Evolutionary conservation across 2,329 filamentous ascomycete species (phyloP).

Genomic region (Dactylellina leptospora): DNA sequence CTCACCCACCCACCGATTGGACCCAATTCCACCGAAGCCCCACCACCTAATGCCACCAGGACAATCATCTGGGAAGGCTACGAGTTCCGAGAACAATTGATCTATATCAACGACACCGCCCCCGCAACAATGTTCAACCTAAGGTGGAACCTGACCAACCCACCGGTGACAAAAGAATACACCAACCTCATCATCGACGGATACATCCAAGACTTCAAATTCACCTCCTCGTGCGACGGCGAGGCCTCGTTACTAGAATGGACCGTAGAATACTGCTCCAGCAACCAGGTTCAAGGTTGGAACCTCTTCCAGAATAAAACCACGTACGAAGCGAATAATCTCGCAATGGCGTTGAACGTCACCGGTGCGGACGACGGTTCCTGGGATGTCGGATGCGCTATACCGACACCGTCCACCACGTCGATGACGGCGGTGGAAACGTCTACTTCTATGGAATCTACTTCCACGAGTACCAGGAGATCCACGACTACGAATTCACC

Average conservation of each 20-base stretch:
- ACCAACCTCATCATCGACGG: constrained; percentile 19
- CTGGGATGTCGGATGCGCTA: constrained; percentile 45
- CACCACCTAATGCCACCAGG: constrained; percentile 33
- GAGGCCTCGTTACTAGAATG: constrained; percentile 42
- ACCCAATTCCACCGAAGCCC: constrained; percentile 5
- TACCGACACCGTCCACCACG: constrained; percentile 16
- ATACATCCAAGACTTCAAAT: constrained; percentile 50
- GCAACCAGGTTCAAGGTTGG: constrained; percentile 29
- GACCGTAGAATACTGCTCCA: constrained; percentile 47
- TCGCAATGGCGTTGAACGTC: constrained; percentile 39
- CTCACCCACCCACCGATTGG: constrained; percentile 31
- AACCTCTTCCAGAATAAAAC: constrained; percentile 48
- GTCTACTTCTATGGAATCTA: not conserved
- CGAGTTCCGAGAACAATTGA: constrained; percentile 29
- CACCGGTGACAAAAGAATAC: constrained; percentile 39
- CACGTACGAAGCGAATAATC: constrained; percentile 25
- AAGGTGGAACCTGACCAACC: constrained; percentile 48
- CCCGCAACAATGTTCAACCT: constrained; percentile 39
- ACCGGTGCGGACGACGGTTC: constrained; percentile 30
- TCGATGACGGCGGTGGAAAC: constrained; percentile 1
- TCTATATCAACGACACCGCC: constrained; percentile 40
- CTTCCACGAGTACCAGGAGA: constrained; percentile 7
- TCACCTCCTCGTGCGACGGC: constrained; percentile 33
- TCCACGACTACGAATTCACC: constrained; percentile 24
- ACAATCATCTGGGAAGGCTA: constrained; percentile 39